Base-by-base conservation (phyloP, 371 early-diverging fungal species). In the Dichotomocladium elegans region DNA sequence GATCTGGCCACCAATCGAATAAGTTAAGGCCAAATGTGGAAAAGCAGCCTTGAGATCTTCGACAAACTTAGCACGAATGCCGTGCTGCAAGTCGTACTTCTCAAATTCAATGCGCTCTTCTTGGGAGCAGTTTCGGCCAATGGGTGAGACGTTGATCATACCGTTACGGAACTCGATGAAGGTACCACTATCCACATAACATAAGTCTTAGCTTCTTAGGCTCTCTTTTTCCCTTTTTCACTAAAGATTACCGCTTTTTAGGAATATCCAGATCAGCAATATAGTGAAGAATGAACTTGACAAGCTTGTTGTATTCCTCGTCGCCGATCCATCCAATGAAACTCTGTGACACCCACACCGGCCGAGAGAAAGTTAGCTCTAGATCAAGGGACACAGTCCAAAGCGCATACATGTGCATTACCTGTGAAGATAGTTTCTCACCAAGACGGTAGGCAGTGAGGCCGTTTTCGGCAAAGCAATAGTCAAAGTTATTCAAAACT, bases 1-100 rank as follows among this genome's bases (percentile, higher is more conserved):
- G 68, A 99, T 99, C 74, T 99, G 97, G 14, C 99, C 99, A 41
- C 99, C 99, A 64, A 99, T 99, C 12, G 96, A 96, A 81, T 87
- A 99, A 41, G 93, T 95, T 63, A 99, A 73, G 10, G 82, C 85
- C 60, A 87, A 85, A 66, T 95, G 89, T 9, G 90, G 72, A 80
- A 99, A 99, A 63, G 93, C 86, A 30, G 81, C 72, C 74, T 89
- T 86, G 27, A 99, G 74, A 6, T 80, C 92, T 48, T 75, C 77
- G 11, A 99, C 95, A 70, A 99, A 91, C 63, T 88, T 88, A 44
- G 85, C 72, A 51, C 99, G 89, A 53, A 96, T 75, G 17, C 70
- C 63, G 77, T 75, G 81, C 86, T 82, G 67, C 74, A 92, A 80
- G 77, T 99, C 99, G 64, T 84, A 95, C 62, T 81, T 84, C 68